phyloP scores from a whole-genome alignment of 2,329 filamentous ascomycete genomes.

The Arthroderma sp. region DNA sequence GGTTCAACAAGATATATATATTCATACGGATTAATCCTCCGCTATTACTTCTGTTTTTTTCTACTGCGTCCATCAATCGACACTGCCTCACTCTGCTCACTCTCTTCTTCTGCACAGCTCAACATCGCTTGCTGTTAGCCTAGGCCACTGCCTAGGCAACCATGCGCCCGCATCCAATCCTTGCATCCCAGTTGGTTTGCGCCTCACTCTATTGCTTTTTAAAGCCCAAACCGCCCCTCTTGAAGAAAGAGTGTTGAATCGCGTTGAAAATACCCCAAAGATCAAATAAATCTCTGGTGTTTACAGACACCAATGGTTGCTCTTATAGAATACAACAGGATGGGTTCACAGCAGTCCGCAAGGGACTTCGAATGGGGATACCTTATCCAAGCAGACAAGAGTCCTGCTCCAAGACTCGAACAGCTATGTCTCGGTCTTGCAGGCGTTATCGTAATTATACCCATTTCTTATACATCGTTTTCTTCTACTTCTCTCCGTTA shows the following conservation, averaged over 20 bases:
- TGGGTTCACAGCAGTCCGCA: slow-evolving; percentile 17
- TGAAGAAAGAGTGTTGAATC: neutral
- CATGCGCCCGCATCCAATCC: neutral
- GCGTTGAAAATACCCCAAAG: neutral
- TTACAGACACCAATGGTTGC: slow-evolving; percentile 3
- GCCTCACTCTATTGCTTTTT: neutral
- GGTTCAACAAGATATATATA: neutral
- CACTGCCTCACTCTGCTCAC: neutral
- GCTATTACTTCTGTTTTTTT: no score
- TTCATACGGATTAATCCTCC: no score
- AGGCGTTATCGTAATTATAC: slow-evolving; percentile 50
- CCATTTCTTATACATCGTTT: neutral
- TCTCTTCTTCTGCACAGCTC: neutral
- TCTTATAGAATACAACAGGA: slow-evolving; percentile 17
- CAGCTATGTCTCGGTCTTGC: slow-evolving; percentile 58
- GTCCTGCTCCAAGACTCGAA: slow-evolving; percentile 54
- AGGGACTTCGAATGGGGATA: slow-evolving; percentile 42
- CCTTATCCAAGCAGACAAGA: slow-evolving; percentile 56
- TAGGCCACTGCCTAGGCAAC: neutral
- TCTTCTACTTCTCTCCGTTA: neutral
- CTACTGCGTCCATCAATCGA: neutral
- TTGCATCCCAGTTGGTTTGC: neutral
- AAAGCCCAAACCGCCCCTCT: neutral
- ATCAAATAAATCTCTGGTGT: neutral
- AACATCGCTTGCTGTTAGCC: neutral